These are phyloP conservation scores for Kodamaea fungicola DNA, from an alignment of 1,139 yeast species.

Conservation along the genomic window DNA sequence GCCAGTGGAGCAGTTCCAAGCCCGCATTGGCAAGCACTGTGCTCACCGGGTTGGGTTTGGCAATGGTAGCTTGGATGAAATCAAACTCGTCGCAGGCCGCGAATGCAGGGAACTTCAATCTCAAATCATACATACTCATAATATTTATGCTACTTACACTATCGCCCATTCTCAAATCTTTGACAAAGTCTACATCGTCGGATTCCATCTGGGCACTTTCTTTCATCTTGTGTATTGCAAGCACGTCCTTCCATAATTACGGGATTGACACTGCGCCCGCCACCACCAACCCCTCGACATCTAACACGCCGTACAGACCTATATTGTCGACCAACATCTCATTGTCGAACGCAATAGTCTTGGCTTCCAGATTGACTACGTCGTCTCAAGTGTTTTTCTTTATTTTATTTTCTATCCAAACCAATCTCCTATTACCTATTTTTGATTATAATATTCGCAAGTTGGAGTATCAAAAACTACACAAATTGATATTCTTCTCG, in stretches of 20 bases:
- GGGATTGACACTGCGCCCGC: conserved; percentile 30
- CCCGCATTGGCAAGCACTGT: conserved; percentile 29
- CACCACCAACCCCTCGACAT: conserved; percentile 6
- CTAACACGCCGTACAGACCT: conserved; percentile 41
- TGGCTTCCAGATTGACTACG: conserved; percentile 77
- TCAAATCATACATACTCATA: conserved; percentile 66
- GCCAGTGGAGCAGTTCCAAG: conserved; percentile 41
- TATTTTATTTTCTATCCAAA: conserved; percentile 66
- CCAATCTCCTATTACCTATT: conserved; percentile 69
- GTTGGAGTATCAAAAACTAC: conserved; percentile 23
- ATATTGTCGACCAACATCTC: conserved; percentile 81
- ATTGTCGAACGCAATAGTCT: conserved; percentile 80
- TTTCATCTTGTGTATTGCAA: conserved; percentile 68
- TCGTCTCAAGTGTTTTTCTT: conserved; percentile 81
- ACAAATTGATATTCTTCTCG: conserved; percentile 30
- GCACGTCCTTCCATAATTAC: conserved; percentile 67
- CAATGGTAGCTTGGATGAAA: conserved; percentile 18
- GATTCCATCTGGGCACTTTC: conserved; percentile 96
- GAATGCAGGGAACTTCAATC: conserved; percentile 17
- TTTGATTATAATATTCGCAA: conserved; percentile 59
- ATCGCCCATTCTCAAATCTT: conserved; percentile 85
- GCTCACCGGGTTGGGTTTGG: conserved; percentile 29
- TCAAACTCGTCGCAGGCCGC: conserved; percentile 10
- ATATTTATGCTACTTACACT: conserved; percentile 68
- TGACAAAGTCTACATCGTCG: conserved; percentile 84